These are phyloP conservation scores for Kodamaea ohmeri DNA, from an alignment of 1,139 yeast genomes.

Conservation along the genomic window DNA sequence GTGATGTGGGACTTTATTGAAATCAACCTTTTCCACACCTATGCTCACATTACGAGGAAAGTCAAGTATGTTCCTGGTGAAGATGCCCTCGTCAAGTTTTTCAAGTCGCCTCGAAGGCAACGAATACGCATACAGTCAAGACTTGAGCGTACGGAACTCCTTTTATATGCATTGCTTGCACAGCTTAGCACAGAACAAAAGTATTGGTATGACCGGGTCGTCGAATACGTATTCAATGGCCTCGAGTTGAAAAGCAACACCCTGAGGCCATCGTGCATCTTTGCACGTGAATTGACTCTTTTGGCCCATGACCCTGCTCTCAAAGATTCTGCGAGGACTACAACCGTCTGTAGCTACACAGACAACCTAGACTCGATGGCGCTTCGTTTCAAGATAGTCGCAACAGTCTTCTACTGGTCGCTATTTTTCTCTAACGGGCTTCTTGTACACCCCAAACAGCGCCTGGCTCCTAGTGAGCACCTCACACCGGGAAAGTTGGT, in stretches of 20 bases:
- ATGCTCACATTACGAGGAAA: slow-evolving; percentile 5
- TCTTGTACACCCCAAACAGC: slow-evolving; percentile 5
- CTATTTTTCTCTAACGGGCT: slow-evolving; percentile 17
- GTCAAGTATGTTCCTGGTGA: slow-evolving; percentile 1
- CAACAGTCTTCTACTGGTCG: slow-evolving; percentile 23
- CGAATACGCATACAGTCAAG: slow-evolving; percentile 11
- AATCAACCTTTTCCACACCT: slow-evolving; percentile 17
- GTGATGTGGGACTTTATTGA: slow-evolving; percentile 25
- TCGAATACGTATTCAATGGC: slow-evolving; percentile 32
- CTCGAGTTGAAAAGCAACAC: slow-evolving; percentile 18
- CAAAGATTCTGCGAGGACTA: slow-evolving; percentile 7
- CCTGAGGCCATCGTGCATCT: slow-evolving; percentile 28
- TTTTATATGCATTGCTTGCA: slow-evolving; percentile 18
- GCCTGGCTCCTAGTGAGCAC: slow-evolving; percentile 10
- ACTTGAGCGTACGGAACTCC: slow-evolving; percentile 13
- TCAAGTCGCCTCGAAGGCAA: slow-evolving; percentile 10
- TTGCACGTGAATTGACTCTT: slow-evolving; percentile 26
- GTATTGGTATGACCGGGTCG: slow-evolving; percentile 35
- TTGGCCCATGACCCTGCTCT: slow-evolving; percentile 20
- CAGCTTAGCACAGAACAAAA: slow-evolving; percentile 19
- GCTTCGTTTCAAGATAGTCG: slow-evolving; percentile 25
- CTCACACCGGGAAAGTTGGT: slow-evolving; percentile 13
- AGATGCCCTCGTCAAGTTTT: slow-evolving; percentile 9
- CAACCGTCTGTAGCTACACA: slow-evolving; percentile 9
- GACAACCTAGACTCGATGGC: slow-evolving; percentile 31